Base-by-base conservation (phyloP, 1,139 yeast genomes). In the Tardiomyces digboiensis region DNA sequence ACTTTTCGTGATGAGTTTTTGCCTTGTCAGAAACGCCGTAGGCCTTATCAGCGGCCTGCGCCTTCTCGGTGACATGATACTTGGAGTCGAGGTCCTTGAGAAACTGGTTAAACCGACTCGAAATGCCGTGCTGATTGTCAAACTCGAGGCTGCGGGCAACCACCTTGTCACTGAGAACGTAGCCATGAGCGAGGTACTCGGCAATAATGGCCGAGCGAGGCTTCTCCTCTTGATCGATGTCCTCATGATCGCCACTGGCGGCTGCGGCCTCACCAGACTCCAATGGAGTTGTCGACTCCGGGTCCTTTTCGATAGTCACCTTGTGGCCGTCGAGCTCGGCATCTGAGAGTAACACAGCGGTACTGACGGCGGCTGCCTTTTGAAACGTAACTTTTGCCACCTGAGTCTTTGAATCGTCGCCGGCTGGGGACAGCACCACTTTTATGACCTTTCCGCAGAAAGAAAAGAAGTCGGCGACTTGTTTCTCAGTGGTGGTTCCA, bases 131-230 rank as follows among this genome's bases (percentile, higher is more conserved):
- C 55, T 78, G 70, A 52, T 78, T 70, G 60, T 83, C 94, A 50
- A 80, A 70, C 19, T 72, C 75, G 45, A 81, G 68, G 20, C 64
- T 62, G 57, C 74, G 74, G 46, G 75, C 72, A 44, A 83, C 69
- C 40, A 82, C 68, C 47, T 72, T 66, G 60, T 84, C 93, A 42
- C 82, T 73, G 38, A 84, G 61, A 21, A 71, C 73, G 60, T 83
- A 84, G 3, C 94, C 94, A 22, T 77, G 76, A 26, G 88, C 74
- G 51, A 84, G 70, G 54, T 82, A 74, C 62, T 84, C 91, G 1
- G 93, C 91, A 66, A 82, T 68, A 47, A 84, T 78, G 21, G 87
- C 79, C 49, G 80, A 67, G 58, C 82, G 82, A 46, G 94, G 94
- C 65, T 84, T 84, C 52, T 76, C 78, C 57, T 84, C 94, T 62